Percentiles rank a stretch among this genome's conserved stretches.
phyloP scores from a whole-genome alignment of 2,329 filamentous ascomycete genomes.

The Stenocarpella maydis region DNA sequence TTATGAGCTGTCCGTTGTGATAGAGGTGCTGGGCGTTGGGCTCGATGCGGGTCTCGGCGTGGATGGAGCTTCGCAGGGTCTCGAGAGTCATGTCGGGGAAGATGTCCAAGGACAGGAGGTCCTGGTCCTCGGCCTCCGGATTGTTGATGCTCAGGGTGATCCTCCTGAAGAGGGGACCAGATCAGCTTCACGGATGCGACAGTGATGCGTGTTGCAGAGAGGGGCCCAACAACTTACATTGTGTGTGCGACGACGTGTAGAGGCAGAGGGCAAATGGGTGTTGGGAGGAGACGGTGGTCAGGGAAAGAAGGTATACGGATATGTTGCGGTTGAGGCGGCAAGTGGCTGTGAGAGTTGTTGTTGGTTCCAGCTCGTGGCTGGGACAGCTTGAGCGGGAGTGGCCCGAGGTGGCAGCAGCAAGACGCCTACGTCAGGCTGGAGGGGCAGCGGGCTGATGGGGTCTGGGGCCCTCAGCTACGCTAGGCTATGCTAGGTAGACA shows the following conservation, averaged over 20 bases:
- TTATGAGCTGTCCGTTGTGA: constrained; percentile 85
- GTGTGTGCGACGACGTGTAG: constrained; percentile 18
- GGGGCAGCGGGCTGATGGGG: too few species aligned
- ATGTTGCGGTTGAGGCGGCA: neutral
- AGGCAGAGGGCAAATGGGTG: constrained; percentile 1
- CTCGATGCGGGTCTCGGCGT: constrained; percentile 81
- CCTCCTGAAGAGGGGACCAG: constrained; percentile 65
- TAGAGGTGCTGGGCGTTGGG: constrained; percentile 82
- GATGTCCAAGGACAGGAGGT: constrained; percentile 83
- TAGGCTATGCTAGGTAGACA: too few species aligned
- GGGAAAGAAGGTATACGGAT: neutral
- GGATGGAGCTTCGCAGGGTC: constrained; percentile 86
- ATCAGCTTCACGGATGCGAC: constrained; percentile 31
- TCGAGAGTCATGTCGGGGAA: constrained; percentile 83
- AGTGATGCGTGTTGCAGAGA: neutral
- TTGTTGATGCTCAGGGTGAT: constrained; percentile 87
- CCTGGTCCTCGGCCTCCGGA: constrained; percentile 73
- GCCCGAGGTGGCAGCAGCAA: too few species aligned
- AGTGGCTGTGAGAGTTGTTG: neutral
- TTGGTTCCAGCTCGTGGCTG: neutral
- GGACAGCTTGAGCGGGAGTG: neutral
- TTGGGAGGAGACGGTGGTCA: neutral
- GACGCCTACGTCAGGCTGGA: too few species aligned
- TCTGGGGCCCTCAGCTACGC: too few species aligned
- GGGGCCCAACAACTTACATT: neutral